Percentiles rank a stretch among this genome's conserved stretches.
Evolutionary conservation across 2,329 filamentous ascomycete species (phyloP).

Genomic region (Ophiocordyceps unilateralis): DNA sequence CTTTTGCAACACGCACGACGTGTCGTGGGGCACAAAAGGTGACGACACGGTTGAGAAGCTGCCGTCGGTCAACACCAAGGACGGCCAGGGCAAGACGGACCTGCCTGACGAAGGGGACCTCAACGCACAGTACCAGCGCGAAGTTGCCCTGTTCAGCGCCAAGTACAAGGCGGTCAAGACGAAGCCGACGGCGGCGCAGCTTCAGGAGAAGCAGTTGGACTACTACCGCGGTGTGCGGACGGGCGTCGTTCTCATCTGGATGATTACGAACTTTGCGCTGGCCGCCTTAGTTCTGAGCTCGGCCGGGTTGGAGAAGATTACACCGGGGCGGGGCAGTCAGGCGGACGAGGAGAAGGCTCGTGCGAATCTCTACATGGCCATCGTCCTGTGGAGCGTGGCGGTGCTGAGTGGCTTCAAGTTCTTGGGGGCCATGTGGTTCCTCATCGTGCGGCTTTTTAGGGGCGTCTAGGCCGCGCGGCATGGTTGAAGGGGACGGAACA

Average conservation of each 20-base stretch:
- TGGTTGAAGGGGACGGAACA: too few relatives aligned
- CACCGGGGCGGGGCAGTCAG: constrained; percentile 17
- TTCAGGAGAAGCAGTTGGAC: constrained; percentile 79
- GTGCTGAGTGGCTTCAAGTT: constrained; percentile 75
- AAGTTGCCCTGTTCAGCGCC: constrained; percentile 53
- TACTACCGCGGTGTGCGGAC: constrained; percentile 96
- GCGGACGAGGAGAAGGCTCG: constrained; percentile 33
- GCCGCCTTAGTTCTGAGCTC: constrained; percentile 73
- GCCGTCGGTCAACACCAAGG: constrained; percentile 74
- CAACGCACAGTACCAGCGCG: constrained; percentile 84
- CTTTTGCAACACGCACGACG: constrained; percentile 96
- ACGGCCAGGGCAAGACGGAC: constrained; percentile 81
- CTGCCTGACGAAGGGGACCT: constrained; percentile 89
- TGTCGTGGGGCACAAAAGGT: constrained; percentile 95
- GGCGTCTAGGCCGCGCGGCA: constrained; percentile 29
- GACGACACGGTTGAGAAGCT: constrained; percentile 91
- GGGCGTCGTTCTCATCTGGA: constrained; percentile 84
- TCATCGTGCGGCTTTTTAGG: constrained; percentile 75
- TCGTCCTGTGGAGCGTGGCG: constrained; percentile 81
- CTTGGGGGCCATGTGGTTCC: constrained; percentile 75
- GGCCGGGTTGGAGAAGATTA: constrained; percentile 60
- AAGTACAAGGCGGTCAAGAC: constrained; percentile 63
- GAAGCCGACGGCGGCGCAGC: constrained; percentile 31
- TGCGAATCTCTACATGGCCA: constrained; percentile 67
- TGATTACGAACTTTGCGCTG: constrained; percentile 86